phyloP scores from a whole-genome alignment of 2,329 filamentous ascomycete species.

The Sporothrix humicola region DNA sequence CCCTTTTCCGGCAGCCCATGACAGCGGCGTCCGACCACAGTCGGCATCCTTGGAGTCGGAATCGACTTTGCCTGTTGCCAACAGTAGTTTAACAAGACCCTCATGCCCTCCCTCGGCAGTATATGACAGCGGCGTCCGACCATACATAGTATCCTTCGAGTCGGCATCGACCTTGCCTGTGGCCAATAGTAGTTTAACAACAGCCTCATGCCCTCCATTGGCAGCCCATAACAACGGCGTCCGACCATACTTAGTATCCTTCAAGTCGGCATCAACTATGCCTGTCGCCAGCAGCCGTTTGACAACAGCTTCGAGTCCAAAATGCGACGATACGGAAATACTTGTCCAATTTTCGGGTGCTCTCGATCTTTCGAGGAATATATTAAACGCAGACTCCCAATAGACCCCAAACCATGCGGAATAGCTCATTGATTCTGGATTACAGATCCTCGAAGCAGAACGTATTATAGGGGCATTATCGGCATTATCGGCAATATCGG shows the following conservation, averaged over 20 bases:
- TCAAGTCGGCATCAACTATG: background rate
- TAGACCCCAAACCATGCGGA: background rate
- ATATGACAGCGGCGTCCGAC: background rate
- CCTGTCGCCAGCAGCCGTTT: conserved; percentile 31
- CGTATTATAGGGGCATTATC: background rate
- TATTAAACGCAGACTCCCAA: too few species aligned
- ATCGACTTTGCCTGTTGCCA: conserved; percentile 28
- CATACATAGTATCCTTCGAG: background rate
- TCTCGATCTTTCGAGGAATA: too few species aligned
- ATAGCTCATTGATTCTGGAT: background rate
- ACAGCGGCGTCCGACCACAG: background rate
- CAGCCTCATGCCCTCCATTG: conserved; percentile 34
- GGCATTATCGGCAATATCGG: background rate
- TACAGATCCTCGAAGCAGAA: background rate
- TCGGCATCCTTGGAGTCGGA: background rate
- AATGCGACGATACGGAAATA: background rate
- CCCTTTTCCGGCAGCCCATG: conserved; percentile 19
- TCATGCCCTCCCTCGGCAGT: conserved; percentile 33
- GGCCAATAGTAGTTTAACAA: conserved; percentile 32
- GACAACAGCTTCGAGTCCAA: conserved; percentile 35
- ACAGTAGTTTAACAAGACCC: conserved; percentile 23
- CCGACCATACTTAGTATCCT: background rate
- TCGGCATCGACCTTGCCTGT: background rate
- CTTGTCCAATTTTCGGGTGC: too few species aligned
- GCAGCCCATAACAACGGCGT: background rate